A percentile compares a stretch with the other conserved stretches of the same genome.
phyloP scores from a whole-genome alignment of 2,329 filamentous ascomycete genomes.

The Triangularia verruculosa region DNA sequence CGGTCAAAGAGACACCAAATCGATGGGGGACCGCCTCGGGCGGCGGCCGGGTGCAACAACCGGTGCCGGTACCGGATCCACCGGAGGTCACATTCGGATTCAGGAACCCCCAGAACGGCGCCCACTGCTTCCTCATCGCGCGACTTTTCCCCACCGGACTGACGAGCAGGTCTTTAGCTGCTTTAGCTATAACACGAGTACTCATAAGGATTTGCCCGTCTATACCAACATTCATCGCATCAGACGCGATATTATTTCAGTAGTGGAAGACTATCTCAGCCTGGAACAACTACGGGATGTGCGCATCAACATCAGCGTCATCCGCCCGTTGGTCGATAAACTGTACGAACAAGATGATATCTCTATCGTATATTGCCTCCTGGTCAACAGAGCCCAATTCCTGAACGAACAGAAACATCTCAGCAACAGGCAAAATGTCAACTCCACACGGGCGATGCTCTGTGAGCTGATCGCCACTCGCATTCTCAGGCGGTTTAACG shows the following conservation, averaged over 20 bases:
- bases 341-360: conserved; percentile 77
- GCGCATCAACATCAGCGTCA: conserved; percentile 75
- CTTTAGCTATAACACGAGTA: conserved; percentile 40
- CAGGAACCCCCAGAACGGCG: conserved; percentile 27
- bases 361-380: conserved; percentile 78
- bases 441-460: conserved; percentile 71
- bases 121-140: conserved; percentile 36
- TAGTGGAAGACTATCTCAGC: conserved; percentile 62
- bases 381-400: conserved; percentile 80
- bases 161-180: conserved; percentile 50
- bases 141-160: conserved; percentile 35
- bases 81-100: conserved; percentile 23
- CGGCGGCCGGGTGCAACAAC: not conserved
- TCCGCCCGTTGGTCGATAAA: conserved; percentile 79
- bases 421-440: conserved; percentile 76
- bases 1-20: not conserved
- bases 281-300: conserved; percentile 76
- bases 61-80: not conserved
- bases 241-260: conserved; percentile 59
- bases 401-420: conserved; percentile 73
- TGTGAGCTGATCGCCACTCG: conserved; percentile 79
- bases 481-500: conserved; percentile 73
- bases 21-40: not conserved
- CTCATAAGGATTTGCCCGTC: conserved; percentile 63
- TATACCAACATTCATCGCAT: conserved; percentile 77